Percentiles rank a stretch among this genome's conserved stretches.
phyloP scores from a whole-genome alignment of 352 stramenopile species.

The Phytophthora chlamydospora region DNA sequence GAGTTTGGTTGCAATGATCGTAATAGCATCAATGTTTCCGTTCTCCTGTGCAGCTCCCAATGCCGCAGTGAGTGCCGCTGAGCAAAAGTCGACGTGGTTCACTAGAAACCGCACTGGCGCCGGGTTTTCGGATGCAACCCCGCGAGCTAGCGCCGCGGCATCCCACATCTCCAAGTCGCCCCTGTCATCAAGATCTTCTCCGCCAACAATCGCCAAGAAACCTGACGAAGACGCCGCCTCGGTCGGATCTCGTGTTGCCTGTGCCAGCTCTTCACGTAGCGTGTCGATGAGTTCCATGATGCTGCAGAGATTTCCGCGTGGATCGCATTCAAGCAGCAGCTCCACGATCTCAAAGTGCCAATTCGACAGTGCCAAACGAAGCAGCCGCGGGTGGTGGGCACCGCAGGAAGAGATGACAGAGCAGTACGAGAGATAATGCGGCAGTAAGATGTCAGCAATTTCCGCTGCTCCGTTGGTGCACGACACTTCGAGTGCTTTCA shows the following conservation, averaged over 20 bases:
- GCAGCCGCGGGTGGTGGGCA: slow-evolving; percentile 20
- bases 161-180: slow-evolving; percentile 23
- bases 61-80: slow-evolving; percentile 8
- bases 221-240: neutral
- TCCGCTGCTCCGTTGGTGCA: slow-evolving; percentile 23
- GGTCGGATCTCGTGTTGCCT: neutral
- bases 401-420: neutral
- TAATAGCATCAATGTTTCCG: neutral
- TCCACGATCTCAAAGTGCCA: slow-evolving; percentile 30
- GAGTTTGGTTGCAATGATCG: slow-evolving; percentile 8
- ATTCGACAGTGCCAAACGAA: slow-evolving; percentile 19
- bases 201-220: slow-evolving; percentile 22
- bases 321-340: slow-evolving; percentile 35
- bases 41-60: slow-evolving; percentile 4
- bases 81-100: slow-evolving; percentile 18
- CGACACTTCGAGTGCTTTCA: slow-evolving; percentile 23
- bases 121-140: slow-evolving; percentile 13
- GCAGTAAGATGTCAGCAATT: slow-evolving; percentile 26
- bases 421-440: slow-evolving; percentile 27
- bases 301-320: slow-evolving; percentile 33
- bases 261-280: slow-evolving; percentile 19
- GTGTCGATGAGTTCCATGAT: slow-evolving; percentile 30
- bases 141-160: slow-evolving; percentile 9
- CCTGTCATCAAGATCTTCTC: slow-evolving; percentile 9
- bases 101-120: slow-evolving; percentile 26